These are phyloP conservation scores for Dactylellina haptotyla DNA, from an alignment of 2,329 filamentous ascomycete species.

Conservation along the genomic window DNA sequence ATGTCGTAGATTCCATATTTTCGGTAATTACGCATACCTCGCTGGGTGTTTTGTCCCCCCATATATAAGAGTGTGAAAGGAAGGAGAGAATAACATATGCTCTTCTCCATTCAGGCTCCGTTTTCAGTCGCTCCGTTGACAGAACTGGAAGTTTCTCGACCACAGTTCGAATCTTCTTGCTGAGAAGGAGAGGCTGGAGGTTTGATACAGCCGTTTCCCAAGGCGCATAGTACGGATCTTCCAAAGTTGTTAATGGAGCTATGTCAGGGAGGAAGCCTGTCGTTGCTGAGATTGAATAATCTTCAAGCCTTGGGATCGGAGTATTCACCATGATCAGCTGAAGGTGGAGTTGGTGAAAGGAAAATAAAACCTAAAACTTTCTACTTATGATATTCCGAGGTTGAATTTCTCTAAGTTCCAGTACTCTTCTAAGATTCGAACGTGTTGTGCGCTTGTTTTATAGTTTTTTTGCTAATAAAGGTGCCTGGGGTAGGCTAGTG, in stretches of 20 bases:
- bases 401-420: no score
- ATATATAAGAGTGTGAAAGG: constrained; percentile 85
- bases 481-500: no score
- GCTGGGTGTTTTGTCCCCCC: constrained; percentile 79
- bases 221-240: constrained; percentile 90
- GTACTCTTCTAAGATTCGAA: no score
- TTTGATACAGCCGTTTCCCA: constrained; percentile 91
- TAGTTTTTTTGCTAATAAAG: no score
- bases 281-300: constrained; percentile 81
- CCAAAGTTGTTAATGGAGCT: constrained; percentile 79
- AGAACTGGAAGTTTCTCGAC: constrained; percentile 84
- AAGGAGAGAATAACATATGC: constrained; percentile 83
- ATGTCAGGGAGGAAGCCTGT: constrained; percentile 89
- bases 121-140: constrained; percentile 80
- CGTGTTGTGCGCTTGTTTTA: neutral
- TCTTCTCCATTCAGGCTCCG: constrained; percentile 89
- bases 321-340: constrained; percentile 64
- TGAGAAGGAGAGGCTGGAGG: constrained; percentile 85
- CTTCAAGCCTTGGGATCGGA: constrained; percentile 71
- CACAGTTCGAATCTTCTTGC: constrained; percentile 80
- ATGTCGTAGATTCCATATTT: neutral
- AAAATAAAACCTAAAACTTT: neutral
- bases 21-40: constrained; percentile 67
- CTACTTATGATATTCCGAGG: neutral
- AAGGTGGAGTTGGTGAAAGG: neutral